Evolutionary conservation across 2,329 filamentous ascomycete genomes (phyloP), one percentile per base, ranked within the genome.

Genomic region (Cordyceps farinosa): DNA sequence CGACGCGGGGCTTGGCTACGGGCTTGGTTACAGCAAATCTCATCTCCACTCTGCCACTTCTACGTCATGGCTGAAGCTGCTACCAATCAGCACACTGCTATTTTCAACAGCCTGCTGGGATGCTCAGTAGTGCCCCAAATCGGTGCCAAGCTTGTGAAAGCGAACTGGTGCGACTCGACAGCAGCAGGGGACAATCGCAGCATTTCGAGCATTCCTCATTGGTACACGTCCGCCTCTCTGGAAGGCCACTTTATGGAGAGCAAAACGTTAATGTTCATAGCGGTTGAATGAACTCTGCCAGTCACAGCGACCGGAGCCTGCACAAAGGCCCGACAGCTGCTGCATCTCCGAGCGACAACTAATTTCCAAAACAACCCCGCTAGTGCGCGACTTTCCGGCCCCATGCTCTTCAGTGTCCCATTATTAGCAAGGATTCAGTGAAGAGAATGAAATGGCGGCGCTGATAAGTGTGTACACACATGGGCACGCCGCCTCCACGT

Each of bases 11-110:
- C 53, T 45, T 50, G 52, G 44, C 17, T 32, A 54, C 29, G 40
- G 58, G 58, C 42, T 47, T 62, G 53, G 36, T 42, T 27, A 57
- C 52, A 56, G 61, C 56, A 60, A 64, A 64, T 64, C 62, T 60
- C 55, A 64, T 64, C 62, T 64, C 3, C 56, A 55, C 53, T 47
- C 40, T 63, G 45, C 44, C 61, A 30, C 30, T 17, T n/a, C 29
- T 53, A 64, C 56, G 55, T 60, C 62, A 64, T 64, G 55, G 56
- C 62, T 45, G 45, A 45, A 48, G 27, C 27, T 17, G 9, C 48
- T 55, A 34, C 62, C 55, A 64, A 64, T 64, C 62, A 64, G 17
- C 30, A 38, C n/a, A 29, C 34, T 34, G 38, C 34, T 42, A 64
- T 60, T 64, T 38, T 57, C 51, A 64, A 53, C 10, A 22, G 22